phyloP scores from a whole-genome alignment of 768 basidiomycete species.

The Heimioporus sp. region DNA sequence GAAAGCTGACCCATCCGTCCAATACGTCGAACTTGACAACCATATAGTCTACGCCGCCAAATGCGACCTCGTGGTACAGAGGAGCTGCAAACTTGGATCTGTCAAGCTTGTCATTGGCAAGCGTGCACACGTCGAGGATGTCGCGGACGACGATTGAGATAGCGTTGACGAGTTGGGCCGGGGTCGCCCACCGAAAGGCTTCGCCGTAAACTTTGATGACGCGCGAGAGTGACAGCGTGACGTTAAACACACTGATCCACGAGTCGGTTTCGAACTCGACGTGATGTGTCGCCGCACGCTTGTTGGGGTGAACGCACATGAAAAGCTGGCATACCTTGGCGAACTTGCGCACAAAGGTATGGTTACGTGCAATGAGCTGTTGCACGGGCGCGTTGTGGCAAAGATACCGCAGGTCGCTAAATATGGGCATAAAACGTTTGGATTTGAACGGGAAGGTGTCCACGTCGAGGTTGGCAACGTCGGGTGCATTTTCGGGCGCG shows the following conservation, averaged over 20 bases:
- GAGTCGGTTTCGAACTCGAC: conserved; percentile 97
- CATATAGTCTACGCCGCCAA: conserved; percentile 57
- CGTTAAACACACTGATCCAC: conserved; percentile 96
- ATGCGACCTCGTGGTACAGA: conserved; percentile 62
- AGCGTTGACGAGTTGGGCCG: conserved; percentile 60
- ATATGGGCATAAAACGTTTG: conserved; percentile 94
- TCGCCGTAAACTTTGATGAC: conserved; percentile 90
- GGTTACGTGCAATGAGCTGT: conserved; percentile 66
- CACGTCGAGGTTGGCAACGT: conserved; percentile 56
- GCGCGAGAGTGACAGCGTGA: conserved; percentile 85
- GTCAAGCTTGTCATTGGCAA: conserved; percentile 69
- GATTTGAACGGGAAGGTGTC: conserved; percentile 89
- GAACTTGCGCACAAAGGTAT: conserved; percentile 67
- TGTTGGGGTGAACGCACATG: conserved; percentile 91
- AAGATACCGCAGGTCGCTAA: conserved; percentile 85
- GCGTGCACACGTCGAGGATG: conserved; percentile 68
- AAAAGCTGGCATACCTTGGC: conserved; percentile 82
- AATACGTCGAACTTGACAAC: conserved; percentile 76
- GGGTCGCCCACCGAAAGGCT: conserved; percentile 60
- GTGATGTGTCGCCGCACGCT: conserved; percentile 76
- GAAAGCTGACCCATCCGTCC: conserved; percentile 86
- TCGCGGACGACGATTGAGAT: conserved; percentile 69
- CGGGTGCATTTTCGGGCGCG: conserved; percentile 18
- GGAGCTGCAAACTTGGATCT: conserved; percentile 60
- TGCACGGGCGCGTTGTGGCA: conserved; percentile 82